These are phyloP conservation scores for Harringtonia aguacate DNA, from an alignment of 2,329 filamentous ascomycete species.

Conservation along the genomic window DNA sequence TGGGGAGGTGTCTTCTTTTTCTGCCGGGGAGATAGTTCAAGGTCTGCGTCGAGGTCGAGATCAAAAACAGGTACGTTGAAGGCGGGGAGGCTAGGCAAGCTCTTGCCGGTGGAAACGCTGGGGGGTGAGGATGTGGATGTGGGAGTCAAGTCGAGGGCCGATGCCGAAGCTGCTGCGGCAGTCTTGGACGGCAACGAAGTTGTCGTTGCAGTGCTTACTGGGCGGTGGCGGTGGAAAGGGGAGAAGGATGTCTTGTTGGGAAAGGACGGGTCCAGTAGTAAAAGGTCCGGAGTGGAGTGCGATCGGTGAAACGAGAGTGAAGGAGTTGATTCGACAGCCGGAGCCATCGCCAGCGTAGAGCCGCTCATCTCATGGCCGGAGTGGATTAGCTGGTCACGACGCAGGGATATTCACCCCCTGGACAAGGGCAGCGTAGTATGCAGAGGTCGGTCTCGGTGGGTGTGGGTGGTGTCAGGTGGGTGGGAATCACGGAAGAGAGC, in stretches of 20 bases:
- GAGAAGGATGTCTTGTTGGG: slow-evolving; percentile 8
- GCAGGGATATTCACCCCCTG: slow-evolving; percentile 1
- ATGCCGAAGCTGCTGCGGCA: slow-evolving; percentile 4
- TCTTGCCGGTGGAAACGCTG: slow-evolving; percentile 10
- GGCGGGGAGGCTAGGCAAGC: slow-evolving; percentile 24
- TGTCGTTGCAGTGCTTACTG: neutral
- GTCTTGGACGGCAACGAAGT: no score
- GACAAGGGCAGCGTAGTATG: slow-evolving; percentile 2
- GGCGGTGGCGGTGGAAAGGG: slow-evolving; percentile 7
- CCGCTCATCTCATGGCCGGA: slow-evolving; percentile 31
- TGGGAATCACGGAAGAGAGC: slow-evolving; percentile 5
- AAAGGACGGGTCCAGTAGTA: slow-evolving; percentile 13
- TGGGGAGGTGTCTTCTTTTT: neutral
- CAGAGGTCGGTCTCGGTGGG: neutral
- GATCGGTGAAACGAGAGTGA: slow-evolving; percentile 20
- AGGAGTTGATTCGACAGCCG: slow-evolving; percentile 26
- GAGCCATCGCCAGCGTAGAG: slow-evolving; percentile 27
- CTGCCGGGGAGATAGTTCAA: slow-evolving; percentile 20
- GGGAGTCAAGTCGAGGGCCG: slow-evolving; percentile 1
- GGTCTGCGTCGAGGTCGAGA: slow-evolving; percentile 31
- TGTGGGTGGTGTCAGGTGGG: slow-evolving; percentile 5
- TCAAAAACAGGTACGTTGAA: slow-evolving; percentile 46
- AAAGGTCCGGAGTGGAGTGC: slow-evolving; percentile 22
- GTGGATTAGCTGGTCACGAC: slow-evolving; percentile 3
- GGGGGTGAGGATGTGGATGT: neutral